Base-by-base conservation (phyloP, 2,329 filamentous ascomycete genomes). In the Cryphonectria japonica region DNA sequence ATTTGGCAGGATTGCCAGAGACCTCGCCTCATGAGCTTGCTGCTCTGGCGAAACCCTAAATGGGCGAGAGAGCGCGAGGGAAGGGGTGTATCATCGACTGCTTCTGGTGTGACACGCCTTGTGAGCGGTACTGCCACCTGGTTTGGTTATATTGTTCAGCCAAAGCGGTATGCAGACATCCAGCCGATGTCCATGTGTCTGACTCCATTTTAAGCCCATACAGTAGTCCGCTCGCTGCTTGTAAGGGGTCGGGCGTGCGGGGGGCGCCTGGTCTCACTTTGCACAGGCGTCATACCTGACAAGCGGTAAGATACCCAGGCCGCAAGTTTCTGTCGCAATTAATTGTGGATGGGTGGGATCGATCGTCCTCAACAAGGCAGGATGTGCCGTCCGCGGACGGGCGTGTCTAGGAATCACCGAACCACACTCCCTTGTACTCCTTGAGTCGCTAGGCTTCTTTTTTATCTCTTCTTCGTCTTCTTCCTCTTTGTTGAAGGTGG, bases 261-360 rank as follows among this genome's bases (percentile, higher is more conserved):
- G 29, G 57, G 26, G 57, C 57, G 26, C 26, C 60, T 39, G 19
- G 34, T 37, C 60, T 62, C 60, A 62, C 60, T 41, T 37, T 34
- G 60, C 60, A 62, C 37, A 62, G 60, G 60, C 60, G 60, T 41
- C 60, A 39, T 62, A 62, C 60, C 32, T 39, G 34, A 62, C 60
- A 32, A 32, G 54, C 54, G 54, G 54, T 59, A 59, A 59, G 54
- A 34, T 59, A 19, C 5, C 8, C 26, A 59, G 54, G 54, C 54
- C 26, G n/a, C 52, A 57, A 32, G 54, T 32, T 50, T 50, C 54
- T 59, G 54, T 59, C 54, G 54, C 54, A 32, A 19, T 59, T 32
- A 32, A 59, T 32, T 59, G 54, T 59, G 54, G 54, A 59, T 59
- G 54, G 54, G 54, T 59, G 26, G 54, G 54, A 59, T 59, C 54